Conservation (phyloP, 768 basidiomycete genomes). For the Russula abietina region DNA sequence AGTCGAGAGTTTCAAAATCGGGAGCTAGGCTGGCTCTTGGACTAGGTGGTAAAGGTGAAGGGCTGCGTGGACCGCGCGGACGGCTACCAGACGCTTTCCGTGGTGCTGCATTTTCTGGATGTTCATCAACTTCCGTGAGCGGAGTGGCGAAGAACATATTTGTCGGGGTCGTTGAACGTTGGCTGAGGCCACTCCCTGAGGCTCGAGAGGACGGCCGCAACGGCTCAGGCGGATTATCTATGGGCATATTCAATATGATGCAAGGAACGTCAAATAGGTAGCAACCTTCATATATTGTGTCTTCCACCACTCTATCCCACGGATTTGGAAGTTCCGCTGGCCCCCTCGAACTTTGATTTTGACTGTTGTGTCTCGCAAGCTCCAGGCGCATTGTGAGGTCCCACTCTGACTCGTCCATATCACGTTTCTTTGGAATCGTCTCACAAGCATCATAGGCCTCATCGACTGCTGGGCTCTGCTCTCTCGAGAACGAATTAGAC, state of each 20-base stretch:
- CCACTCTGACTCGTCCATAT: constrained; percentile 61
- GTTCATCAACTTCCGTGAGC: constrained; percentile 36
- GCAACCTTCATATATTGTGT: constrained; percentile 74
- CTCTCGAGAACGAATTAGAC: constrained; percentile 39
- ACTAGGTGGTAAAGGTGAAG: constrained; percentile 57
- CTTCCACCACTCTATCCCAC: constrained; percentile 47
- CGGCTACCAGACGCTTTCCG: constrained; percentile 51
- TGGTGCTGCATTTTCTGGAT: constrained; percentile 40
- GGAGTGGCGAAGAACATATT: constrained; percentile 37
- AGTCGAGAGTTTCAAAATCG: constrained; percentile 44
- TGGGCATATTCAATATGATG: constrained; percentile 8
- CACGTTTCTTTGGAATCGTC: constrained; percentile 32
- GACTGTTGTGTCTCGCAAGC: constrained; percentile 78
- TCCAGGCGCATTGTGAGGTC: constrained; percentile 75
- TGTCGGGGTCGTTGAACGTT: constrained; percentile 42
- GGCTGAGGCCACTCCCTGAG: constrained; percentile 39
- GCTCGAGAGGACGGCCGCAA: constrained; percentile 51
- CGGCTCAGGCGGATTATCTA: constrained; percentile 57
- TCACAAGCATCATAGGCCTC: constrained; percentile 40
- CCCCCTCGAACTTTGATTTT: constrained; percentile 56
- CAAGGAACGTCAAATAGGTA: not conserved
- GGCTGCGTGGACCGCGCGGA: constrained; percentile 68
- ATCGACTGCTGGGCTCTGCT: constrained; percentile 37
- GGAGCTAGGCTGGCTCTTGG: constrained; percentile 34
- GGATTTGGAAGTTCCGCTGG: constrained; percentile 36